Percentiles rank a stretch among this genome's conserved stretches.
phyloP scores from a whole-genome alignment of 768 basidiomycete species.

The Naganishia randhawae region DNA sequence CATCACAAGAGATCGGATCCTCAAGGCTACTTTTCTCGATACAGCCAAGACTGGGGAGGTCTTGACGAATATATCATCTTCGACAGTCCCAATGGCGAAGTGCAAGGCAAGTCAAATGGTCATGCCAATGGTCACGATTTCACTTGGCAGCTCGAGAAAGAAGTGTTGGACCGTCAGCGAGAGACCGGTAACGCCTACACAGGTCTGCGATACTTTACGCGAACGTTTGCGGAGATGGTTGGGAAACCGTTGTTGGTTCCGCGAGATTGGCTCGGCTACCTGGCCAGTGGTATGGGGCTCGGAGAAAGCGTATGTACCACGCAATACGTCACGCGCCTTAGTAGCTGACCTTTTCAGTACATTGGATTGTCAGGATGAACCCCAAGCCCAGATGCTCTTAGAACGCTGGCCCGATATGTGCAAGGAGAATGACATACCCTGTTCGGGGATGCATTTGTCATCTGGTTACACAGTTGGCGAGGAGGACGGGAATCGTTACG shows the following conservation, averaged over 20 bases:
- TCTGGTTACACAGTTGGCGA: slow-evolving; percentile 46
- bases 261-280: slow-evolving; percentile 46
- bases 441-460: slow-evolving; percentile 48
- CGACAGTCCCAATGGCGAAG: slow-evolving; percentile 28
- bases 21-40: slow-evolving; percentile 43
- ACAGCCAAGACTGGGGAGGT: slow-evolving; percentile 44
- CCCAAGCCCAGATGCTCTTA: slow-evolving; percentile 43
- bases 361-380: slow-evolving; percentile 32
- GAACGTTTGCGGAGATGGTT: slow-evolving; percentile 35
- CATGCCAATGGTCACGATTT: neutral
- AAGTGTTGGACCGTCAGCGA: slow-evolving; percentile 20
- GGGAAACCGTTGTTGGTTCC: slow-evolving; percentile 41
- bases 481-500: slow-evolving; percentile 38
- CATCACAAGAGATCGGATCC: slow-evolving; percentile 43
- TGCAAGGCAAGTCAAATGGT: neutral
- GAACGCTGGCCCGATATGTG: slow-evolving; percentile 45
- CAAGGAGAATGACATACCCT: slow-evolving; percentile 47
- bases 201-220: slow-evolving; percentile 27
- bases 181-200: slow-evolving; percentile 1
- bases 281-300: slow-evolving; percentile 45
- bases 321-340: too few species aligned
- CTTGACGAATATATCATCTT: slow-evolving; percentile 45
- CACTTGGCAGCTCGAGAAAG: slow-evolving; percentile 8
- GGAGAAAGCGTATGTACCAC: slow-evolving; percentile 37
- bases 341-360: neutral